phyloP scores from a whole-genome alignment of 2,329 filamentous ascomycete genomes.

The Ceratocystis albifundus region DNA sequence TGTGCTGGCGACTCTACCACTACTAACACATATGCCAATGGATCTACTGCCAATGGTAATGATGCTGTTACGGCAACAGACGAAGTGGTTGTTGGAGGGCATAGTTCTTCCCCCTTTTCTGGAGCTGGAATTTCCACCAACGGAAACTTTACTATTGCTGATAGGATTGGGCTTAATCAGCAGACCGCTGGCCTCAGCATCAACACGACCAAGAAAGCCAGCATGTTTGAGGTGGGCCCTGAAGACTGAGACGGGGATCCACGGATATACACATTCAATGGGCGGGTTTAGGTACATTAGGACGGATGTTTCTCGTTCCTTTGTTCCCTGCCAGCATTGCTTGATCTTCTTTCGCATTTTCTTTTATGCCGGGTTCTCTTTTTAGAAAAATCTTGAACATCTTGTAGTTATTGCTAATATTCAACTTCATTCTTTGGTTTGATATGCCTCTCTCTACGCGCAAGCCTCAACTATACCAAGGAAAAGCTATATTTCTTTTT shows the following conservation, averaged over 20 bases:
- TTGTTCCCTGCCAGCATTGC: background rate
- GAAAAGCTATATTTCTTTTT: background rate
- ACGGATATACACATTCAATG: background rate
- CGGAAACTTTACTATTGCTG: background rate
- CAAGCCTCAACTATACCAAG: background rate
- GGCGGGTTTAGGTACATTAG: background rate
- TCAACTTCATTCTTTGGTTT: background rate
- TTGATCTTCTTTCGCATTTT: background rate
- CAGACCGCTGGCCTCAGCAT: background rate
- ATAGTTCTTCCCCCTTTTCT: background rate
- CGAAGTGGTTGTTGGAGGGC: background rate
- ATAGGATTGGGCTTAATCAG: background rate
- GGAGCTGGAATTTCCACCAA: constrained; percentile 1
- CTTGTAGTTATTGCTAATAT: background rate
- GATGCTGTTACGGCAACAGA: background rate
- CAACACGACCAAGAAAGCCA: background rate
- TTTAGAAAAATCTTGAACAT: background rate
- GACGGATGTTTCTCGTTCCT: background rate
- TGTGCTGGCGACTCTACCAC: too few relatives aligned
- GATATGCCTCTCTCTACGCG: background rate
- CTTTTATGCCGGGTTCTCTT: background rate
- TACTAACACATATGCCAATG: too few relatives aligned
- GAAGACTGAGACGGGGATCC: background rate
- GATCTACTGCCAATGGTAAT: background rate
- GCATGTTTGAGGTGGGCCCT: constrained; percentile 9